Conservation (phyloP, 1,284 basidiomycete genomes). For the Cutaneotrichosporon sp. region DNA sequence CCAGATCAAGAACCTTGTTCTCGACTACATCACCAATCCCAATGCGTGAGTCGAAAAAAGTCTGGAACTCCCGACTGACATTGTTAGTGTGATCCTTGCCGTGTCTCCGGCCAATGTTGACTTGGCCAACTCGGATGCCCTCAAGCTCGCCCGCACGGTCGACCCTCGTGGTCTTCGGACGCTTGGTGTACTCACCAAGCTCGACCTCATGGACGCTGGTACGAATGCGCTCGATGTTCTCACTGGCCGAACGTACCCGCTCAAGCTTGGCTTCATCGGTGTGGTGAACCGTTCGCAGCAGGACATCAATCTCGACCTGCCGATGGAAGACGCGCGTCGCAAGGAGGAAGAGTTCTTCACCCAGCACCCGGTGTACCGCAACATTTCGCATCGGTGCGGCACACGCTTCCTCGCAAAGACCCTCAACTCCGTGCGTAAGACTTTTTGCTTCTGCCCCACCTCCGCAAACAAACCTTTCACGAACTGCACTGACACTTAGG, state of each 20-base stretch:
- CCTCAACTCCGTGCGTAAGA: slow-evolving; percentile 74
- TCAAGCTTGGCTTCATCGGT: slow-evolving; percentile 96
- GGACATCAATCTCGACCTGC: slow-evolving; percentile 88
- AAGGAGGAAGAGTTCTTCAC: slow-evolving; percentile 90
- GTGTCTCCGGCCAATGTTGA: slow-evolving; percentile 97
- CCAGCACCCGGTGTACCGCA: slow-evolving; percentile 84
- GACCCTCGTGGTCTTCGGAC: slow-evolving; percentile 94
- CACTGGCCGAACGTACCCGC: slow-evolving; percentile 91
- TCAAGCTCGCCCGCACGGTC: slow-evolving; percentile 91
- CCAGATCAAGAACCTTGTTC: slow-evolving; percentile 88
- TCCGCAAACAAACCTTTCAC: no score
- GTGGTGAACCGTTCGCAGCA: slow-evolving; percentile 96
- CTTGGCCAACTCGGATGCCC: slow-evolving; percentile 94
- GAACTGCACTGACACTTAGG: slow-evolving; percentile 51
- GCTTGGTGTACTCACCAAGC: slow-evolving; percentile 92
- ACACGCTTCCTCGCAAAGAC: slow-evolving; percentile 92
- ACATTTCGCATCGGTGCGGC: slow-evolving; percentile 95
- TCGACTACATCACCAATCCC: slow-evolving; percentile 94
- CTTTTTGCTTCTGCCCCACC: no score
- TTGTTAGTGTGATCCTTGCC: slow-evolving; percentile 81
- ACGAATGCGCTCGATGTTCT: slow-evolving; percentile 96
- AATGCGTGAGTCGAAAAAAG: slow-evolving; percentile 64
- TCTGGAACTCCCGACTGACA: slow-evolving; percentile 2
- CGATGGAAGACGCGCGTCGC: slow-evolving; percentile 75
- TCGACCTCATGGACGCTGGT: slow-evolving; percentile 98